Conservation (phyloP, 2,329 filamentous ascomycete genomes). For the Monosporascus sp. region DNA sequence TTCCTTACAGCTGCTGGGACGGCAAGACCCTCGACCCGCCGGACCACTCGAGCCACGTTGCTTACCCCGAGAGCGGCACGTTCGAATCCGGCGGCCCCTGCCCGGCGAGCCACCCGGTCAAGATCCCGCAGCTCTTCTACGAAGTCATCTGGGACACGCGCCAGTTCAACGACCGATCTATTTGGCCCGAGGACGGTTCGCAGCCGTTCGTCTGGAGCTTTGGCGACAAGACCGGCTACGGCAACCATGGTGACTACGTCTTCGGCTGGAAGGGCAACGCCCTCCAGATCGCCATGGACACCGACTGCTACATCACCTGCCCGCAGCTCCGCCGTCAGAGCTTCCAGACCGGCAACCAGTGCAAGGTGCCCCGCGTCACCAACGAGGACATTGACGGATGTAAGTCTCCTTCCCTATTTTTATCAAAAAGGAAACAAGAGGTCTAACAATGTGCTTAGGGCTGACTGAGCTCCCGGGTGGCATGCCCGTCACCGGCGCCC, state of each 20-base stretch:
- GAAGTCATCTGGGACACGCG: constrained; percentile 49
- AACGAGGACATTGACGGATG: constrained; percentile 20
- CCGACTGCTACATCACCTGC: constrained; percentile 16
- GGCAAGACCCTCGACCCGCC: constrained; percentile 42
- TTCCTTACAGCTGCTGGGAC: constrained; percentile 43
- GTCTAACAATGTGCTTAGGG: not conserved
- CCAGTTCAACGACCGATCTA: constrained; percentile 26
- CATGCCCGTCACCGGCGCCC: not conserved
- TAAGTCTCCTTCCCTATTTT: too few species aligned
- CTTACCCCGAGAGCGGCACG: constrained; percentile 33
- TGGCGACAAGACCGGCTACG: constrained; percentile 2
- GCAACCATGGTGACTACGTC: constrained; percentile 27
- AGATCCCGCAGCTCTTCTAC: constrained; percentile 50
- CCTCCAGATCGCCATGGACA: constrained; percentile 22
- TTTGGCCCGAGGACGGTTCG: constrained; percentile 10
- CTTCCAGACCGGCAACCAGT: constrained; percentile 17
- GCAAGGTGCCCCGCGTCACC: constrained; percentile 12
- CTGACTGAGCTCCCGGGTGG: constrained; percentile 1
- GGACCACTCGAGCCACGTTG: constrained; percentile 45
- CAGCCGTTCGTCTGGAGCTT: constrained; percentile 12
- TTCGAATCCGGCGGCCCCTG: constrained; percentile 22
- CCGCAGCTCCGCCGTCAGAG: constrained; percentile 3
- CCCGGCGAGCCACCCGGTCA: constrained; percentile 40
- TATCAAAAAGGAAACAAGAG: too few species aligned
- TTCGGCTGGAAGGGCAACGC: constrained; percentile 29